A percentile compares a stretch with the other conserved stretches of the same genome.
phyloP scores from a whole-genome alignment of 176 grass and related monocot genomes.

The Elaeis guineensis region DNA sequence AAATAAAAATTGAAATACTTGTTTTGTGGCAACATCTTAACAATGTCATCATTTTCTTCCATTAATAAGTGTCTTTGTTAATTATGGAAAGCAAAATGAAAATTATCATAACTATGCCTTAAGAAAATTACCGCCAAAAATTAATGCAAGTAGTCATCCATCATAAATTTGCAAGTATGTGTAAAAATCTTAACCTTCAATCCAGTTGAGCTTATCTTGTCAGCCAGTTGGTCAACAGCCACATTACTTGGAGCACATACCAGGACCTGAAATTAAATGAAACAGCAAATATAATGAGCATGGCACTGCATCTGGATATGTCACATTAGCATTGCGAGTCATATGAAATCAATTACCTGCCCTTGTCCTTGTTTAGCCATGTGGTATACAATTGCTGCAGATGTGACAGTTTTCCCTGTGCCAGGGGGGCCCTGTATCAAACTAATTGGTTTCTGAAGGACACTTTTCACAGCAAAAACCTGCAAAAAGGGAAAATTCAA shows the following conservation, averaged over 20 bases:
- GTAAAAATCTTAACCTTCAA: slow-evolving; percentile 46
- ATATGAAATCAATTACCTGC: slow-evolving; percentile 45
- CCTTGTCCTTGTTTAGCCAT: slow-evolving; percentile 99
- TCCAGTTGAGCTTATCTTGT: slow-evolving; percentile 97
- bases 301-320: no score
- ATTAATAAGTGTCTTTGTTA: no score
- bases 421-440: slow-evolving; percentile 99
- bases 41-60: no score
- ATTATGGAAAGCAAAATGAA: no score
- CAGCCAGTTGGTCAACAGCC: slow-evolving; percentile 93
- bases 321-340: no score
- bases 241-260: slow-evolving; percentile 99
- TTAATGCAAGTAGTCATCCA: no score
- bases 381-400: slow-evolving; percentile 99
- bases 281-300: background rate
- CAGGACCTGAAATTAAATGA: slow-evolving; percentile 55
- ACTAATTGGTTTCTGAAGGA: slow-evolving; percentile 97
- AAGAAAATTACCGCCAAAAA: no score
- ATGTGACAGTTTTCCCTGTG: slow-evolving; percentile 98
- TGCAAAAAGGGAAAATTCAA: slow-evolving; percentile 7
- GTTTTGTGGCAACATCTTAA: no score
- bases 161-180: no score
- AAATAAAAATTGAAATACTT: no score
- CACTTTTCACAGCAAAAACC: slow-evolving; percentile 99
- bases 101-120: no score